Evolutionary conservation across 108 stramenopile species (phyloP), one percentile per base, ranked within the genome.

Genomic region (Fragilaria crotonensis): DNA sequence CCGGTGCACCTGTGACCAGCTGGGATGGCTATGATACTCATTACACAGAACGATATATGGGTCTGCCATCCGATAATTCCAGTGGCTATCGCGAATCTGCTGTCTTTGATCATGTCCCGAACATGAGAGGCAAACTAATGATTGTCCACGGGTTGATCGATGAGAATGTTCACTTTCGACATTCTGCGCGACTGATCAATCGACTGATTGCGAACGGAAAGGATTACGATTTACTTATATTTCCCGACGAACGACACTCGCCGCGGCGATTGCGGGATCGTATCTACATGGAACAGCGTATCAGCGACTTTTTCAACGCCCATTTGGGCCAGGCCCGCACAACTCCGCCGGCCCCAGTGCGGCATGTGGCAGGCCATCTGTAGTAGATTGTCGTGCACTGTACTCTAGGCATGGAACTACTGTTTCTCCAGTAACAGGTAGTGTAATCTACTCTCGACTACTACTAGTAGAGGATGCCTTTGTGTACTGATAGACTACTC

Each of bases 1-100:
- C 89, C 5, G 96, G 96, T n/a, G 96, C 94, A 4, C 96, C 96
- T 1, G 96, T 97, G n/a, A 94, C 96, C 20, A 59, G 75, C 30
- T 97, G 96, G 96, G 85, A 92, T 61, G 86, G 85, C 22, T 97
- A 97, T 62, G 96, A 97, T 63, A 95, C 93, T 22, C 90, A 90
- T 59, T 95, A 97, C 70, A 97, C 96, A 9, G 96, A 97, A 54
- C 60, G 96, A n/a, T 97, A 95, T 79, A 95, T 95, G 91, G 86
- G 91, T 11, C 55, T 77, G 45, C 94, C 94, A 3, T 32, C 64
- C 11, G 80, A 81, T 9, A 89, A 93, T 71, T 63, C 73, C 0
- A 56, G 68, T 19, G 93, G 92, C 4, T 97, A 97, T 47, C 23
- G 63, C 27, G 68, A 75, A 48, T 70, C 83, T 3, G 70, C 82